Evolutionary conservation across 169 alveolate genomes (phyloP).

Genomic region (Cryptosporidium sp.): DNA sequence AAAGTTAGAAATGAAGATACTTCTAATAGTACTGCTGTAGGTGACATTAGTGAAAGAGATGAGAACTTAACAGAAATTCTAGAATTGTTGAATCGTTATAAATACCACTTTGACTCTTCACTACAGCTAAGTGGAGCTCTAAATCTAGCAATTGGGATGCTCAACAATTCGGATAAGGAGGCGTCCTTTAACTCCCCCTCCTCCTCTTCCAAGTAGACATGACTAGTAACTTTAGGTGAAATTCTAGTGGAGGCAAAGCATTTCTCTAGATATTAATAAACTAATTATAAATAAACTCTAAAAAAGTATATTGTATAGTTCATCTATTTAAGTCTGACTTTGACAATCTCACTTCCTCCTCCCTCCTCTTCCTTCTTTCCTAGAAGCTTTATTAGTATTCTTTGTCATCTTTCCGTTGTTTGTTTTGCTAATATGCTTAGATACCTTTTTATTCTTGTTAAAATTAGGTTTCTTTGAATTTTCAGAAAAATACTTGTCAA

Average conservation of each 20-base stretch:
- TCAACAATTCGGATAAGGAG: background rate
- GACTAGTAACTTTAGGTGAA: background rate
- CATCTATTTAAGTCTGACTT: background rate
- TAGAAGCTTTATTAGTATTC: background rate
- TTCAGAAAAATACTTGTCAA: slow-evolving; percentile 36
- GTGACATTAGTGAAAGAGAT: background rate
- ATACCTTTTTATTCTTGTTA: background rate
- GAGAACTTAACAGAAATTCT: background rate
- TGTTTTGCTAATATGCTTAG: background rate
- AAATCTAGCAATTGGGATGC: slow-evolving; percentile 6
- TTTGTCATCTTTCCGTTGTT: too few relatives aligned
- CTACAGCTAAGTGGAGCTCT: slow-evolving; percentile 31
- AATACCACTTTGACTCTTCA: slow-evolving; percentile 15
- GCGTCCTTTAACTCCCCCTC: background rate
- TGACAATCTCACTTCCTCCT: background rate
- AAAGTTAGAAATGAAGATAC: background rate
- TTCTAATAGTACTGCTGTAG: background rate
- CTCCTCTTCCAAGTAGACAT: background rate
- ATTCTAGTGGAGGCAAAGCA: background rate
- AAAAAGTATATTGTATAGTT: background rate
- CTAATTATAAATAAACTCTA: background rate
- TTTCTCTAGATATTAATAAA: background rate
- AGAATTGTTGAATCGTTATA: background rate
- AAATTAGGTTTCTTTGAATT: background rate
- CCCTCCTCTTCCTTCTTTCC: background rate